These are phyloP conservation scores for Kazachstania taianensis DNA, from an alignment of 805 yeast genomes.

Conservation along the genomic window DNA sequence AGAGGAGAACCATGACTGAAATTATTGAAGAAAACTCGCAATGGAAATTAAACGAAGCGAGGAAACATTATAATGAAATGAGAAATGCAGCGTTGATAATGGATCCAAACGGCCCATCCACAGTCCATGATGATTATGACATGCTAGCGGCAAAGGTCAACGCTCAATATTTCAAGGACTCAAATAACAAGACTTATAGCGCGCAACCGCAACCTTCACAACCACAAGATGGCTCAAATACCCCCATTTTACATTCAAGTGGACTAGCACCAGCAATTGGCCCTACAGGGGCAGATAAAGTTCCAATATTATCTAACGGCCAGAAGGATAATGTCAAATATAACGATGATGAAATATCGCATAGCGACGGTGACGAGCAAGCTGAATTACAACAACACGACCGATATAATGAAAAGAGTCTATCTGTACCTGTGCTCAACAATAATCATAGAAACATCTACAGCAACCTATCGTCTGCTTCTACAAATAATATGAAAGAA, in stretches of 20 bases:
- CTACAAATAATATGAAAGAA: not conserved
- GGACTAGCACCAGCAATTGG: too few species aligned
- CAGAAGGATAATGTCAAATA: not conserved
- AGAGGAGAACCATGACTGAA: slow-evolving; percentile 78
- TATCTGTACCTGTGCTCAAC: not conserved
- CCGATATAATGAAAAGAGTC: not conserved
- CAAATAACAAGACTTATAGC: not conserved
- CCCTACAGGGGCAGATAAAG: not conserved
- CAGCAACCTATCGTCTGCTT: not conserved
- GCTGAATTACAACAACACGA: too few species aligned
- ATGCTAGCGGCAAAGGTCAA: slow-evolving; percentile 29
- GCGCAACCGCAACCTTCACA: not conserved
- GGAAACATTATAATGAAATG: slow-evolving; percentile 48
- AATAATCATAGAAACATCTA: not conserved
- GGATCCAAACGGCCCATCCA: slow-evolving; percentile 18
- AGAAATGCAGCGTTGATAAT: slow-evolving; percentile 16
- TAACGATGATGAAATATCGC: not conserved
- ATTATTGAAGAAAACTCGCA: slow-evolving; percentile 37
- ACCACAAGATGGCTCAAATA: not conserved
- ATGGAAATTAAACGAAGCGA: slow-evolving; percentile 36
- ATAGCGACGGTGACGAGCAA: not conserved
- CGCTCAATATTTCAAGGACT: slow-evolving; percentile 24
- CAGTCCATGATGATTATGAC: slow-evolving; percentile 27
- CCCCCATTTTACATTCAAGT: not conserved
- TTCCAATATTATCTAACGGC: not conserved